Evolutionary conservation across 768 basidiomycete species (phyloP), one percentile per base, ranked within the genome.

Genomic region (Tylopilus felleus): DNA sequence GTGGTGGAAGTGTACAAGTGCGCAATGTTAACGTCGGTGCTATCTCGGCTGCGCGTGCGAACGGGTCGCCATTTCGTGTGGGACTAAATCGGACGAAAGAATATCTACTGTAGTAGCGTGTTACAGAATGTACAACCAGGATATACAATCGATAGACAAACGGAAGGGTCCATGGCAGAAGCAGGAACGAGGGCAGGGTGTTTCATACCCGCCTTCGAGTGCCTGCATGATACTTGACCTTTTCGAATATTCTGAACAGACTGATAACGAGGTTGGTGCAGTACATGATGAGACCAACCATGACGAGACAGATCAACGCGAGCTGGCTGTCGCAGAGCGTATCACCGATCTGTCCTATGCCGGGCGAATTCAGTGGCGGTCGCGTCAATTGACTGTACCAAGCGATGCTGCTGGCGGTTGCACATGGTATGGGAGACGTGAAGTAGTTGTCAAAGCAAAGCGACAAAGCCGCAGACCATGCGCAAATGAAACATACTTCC

Each of bases 371-470:
- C 44, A 74, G 57, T 35, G 66, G 58, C 8, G 71, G 54, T 21
- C 81, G 79, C n/a, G 81, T 76, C 9, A 91, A 66, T 50, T 82
- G 61, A 65, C 81, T 85, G 68, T 92, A 93, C 91, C 91, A 94
- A 19, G 83, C 76, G 16, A 77, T 84, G 36, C 71, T 74, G 19
- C 79, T 77, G 5, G 72, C 62, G 4, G 84, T 75, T 0, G 88
- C 81, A 62, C 93, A 96, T 29, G 88, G 85, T 43, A 95, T 80
- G 22, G 84, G 74, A 4, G 91, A 90, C 5, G 92, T 94, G 74
- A 94, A 93, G 71, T 86, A 93, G 65, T 96, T 92, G 77, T 95
- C 91, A 72, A 95, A 92, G 57, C 82, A 84, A 49, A 95, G 85
- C 17, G 91, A 90, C 50, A 95, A 79, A 16, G 88, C 85, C 29